Conservation (phyloP, 768 basidiomycete genomes). For the Gloeophyllum trabeum region DNA sequence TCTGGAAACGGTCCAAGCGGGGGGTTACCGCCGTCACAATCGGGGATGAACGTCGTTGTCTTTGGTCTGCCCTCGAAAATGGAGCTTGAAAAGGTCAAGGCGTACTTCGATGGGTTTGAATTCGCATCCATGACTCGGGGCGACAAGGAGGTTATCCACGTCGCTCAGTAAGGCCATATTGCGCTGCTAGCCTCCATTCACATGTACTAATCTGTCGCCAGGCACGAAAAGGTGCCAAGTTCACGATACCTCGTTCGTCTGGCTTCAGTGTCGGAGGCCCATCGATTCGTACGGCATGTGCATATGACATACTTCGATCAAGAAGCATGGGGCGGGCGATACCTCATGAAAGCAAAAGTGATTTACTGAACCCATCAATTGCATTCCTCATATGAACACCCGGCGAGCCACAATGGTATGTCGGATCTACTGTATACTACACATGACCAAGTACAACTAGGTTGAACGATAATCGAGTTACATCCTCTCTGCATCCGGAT, state of each 20-base stretch:
- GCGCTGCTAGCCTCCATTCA: background rate
- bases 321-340: conserved; percentile 24
- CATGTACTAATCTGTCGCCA: conserved; percentile 9
- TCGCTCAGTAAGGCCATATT: conserved; percentile 32
- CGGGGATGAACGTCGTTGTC: conserved; percentile 44
- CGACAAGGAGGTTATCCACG: conserved; percentile 34
- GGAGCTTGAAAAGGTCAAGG: conserved; percentile 20
- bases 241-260: conserved; percentile 48
- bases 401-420: too few relatives aligned
- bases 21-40: conserved; percentile 24
- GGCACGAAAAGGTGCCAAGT: conserved; percentile 25
- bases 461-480: too few relatives aligned
- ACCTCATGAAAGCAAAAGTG: conserved; percentile 34
- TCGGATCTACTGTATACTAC: too few relatives aligned
- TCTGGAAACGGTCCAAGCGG: conserved; percentile 38
- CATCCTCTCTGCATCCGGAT: conserved; percentile 62
- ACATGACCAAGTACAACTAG: too few relatives aligned
- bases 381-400: too few relatives aligned
- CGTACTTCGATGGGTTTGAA: conserved; percentile 31
- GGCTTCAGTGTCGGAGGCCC: conserved; percentile 50
- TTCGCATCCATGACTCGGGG: conserved; percentile 26
- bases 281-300: conserved; percentile 48
- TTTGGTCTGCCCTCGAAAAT: conserved; percentile 50
- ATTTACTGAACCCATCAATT: conserved; percentile 30
- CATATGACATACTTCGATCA: conserved; percentile 44